Evolutionary conservation across 2,329 filamentous ascomycete genomes (phyloP), one percentile per base, ranked within the genome.

Genomic region (Ascochyta pisi): DNA sequence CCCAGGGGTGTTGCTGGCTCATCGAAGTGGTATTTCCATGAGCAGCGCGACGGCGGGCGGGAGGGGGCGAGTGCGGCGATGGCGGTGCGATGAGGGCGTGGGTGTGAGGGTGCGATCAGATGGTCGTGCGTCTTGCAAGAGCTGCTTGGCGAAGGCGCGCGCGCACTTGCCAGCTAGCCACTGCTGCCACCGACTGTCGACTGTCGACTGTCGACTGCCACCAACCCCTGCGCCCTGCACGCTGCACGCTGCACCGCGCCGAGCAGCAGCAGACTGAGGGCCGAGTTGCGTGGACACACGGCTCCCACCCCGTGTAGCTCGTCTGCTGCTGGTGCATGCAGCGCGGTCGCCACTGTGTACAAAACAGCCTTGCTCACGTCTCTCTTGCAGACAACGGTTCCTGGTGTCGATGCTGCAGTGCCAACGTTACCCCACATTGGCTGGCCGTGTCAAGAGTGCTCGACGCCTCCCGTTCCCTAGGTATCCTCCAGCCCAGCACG

Each of bases 1-100:
- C 82, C 83, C 83, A 86, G 73, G 81, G 78, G 75, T 81, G 81
- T 78, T 83, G 81, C 78, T 83, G 79, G 76, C 74, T 78, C 75
- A 77, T 78, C 77, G 74, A 74, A 75, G 70, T 67, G 70, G 68
- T 64, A 68, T 68, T 76, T 70, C 75, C 76, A 77, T 77, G 66
- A 71, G 74, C 67, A 70, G 66, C 73, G 73, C 71, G 65, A 60
- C 60, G 62, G 67, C 65, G 68, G 66, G 63, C 59, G 53, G 58
- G 43, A 50, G 57, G 56, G 54, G 60, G 50, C 44, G 49, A 46
- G 48, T 51, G 58, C 54, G 48, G 62, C 50, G 62, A 58, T 58
- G 64, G 64, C 54, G 57, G 53, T 54, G 64, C 57, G 55, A 59
- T 54, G 51, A 48, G 61, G 47, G 33, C 13, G 47, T 56, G 47